Conservation (phyloP, 192 early-diverging fungal genomes). For the Borealophlyctis nickersoniae region DNA sequence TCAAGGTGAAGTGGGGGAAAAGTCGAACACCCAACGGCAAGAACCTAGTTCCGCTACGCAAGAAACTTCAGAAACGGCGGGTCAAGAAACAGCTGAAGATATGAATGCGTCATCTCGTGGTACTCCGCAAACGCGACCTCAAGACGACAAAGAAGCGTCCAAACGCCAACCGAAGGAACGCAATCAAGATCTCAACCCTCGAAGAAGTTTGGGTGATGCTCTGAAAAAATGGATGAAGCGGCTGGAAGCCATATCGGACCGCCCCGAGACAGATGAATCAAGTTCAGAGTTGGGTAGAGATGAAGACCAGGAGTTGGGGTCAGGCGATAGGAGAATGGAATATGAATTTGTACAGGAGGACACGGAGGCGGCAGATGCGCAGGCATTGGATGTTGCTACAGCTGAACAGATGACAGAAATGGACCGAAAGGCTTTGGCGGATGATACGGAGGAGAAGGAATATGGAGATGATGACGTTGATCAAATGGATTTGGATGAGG, state of each 20-base stretch:
- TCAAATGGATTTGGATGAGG: constrained; percentile 27
- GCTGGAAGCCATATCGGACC: constrained; percentile 70
- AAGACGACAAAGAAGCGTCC: constrained; percentile 14
- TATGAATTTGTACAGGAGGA: constrained; percentile 81
- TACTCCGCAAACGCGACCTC: neutral
- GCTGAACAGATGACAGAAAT: constrained; percentile 54
- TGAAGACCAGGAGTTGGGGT: constrained; percentile 33
- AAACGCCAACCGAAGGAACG: constrained; percentile 10
- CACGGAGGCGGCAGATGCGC: constrained; percentile 66
- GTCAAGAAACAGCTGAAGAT: neutral
- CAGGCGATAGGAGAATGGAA: constrained; percentile 37
- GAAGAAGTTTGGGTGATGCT: constrained; percentile 88
- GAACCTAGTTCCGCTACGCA: constrained; percentile 47
- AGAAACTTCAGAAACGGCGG: neutral
- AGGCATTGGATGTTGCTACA: constrained; percentile 70
- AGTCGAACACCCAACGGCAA: constrained; percentile 35
- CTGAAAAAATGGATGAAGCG: constrained; percentile 90
- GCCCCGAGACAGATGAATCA: constrained; percentile 45
- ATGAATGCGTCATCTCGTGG: neutral
- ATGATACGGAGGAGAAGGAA: constrained; percentile 30
- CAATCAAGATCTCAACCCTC: constrained; percentile 69
- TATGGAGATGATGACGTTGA: constrained; percentile 18
- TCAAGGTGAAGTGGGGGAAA: constrained; percentile 58
- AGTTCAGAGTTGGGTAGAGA: constrained; percentile 37
- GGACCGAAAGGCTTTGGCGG: constrained; percentile 41